phyloP scores from a whole-genome alignment of 2,329 filamentous ascomycete genomes.

The Botrytis squamosa region DNA sequence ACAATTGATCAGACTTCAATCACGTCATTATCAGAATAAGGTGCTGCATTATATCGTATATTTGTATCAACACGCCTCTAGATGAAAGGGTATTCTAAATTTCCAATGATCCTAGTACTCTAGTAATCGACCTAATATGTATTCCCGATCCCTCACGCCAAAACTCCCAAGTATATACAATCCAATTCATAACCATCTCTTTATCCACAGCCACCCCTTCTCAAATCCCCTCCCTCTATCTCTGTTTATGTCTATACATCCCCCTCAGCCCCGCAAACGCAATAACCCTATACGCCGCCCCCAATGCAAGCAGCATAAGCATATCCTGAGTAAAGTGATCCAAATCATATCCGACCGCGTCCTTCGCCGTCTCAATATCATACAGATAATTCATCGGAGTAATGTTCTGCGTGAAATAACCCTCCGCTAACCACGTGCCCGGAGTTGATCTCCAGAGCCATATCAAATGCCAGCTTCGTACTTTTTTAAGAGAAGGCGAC shows the following conservation, averaged over 20 bases:
- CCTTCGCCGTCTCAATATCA: constrained; percentile 47
- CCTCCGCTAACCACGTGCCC: constrained; percentile 55
- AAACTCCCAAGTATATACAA: not conserved
- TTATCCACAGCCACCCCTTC: not conserved
- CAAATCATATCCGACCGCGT: constrained; percentile 47
- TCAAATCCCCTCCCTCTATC: constrained; percentile 19
- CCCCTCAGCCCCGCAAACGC: constrained; percentile 45
- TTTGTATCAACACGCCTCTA: not conserved
- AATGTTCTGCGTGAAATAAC: constrained; percentile 54
- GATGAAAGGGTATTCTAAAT: not conserved
- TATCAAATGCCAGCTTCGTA: constrained; percentile 46
- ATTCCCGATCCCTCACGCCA: not conserved
- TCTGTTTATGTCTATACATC: constrained; percentile 34
- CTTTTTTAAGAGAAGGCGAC: constrained; percentile 50
- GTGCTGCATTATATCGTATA: not conserved
- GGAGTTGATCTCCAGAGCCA: constrained; percentile 53
- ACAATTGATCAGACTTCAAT: not conserved
- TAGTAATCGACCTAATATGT: not conserved
- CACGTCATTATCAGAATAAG: no score
- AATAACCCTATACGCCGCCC: constrained; percentile 39
- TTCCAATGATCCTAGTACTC: not conserved
- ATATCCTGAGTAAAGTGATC: constrained; percentile 48
- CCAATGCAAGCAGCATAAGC: constrained; percentile 41
- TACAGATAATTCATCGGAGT: constrained; percentile 52
- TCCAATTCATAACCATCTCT: not conserved